These are phyloP conservation scores for Gypsophila paniculata DNA, from an alignment of 179 eudicot genomes.

Conservation along the genomic window DNA sequence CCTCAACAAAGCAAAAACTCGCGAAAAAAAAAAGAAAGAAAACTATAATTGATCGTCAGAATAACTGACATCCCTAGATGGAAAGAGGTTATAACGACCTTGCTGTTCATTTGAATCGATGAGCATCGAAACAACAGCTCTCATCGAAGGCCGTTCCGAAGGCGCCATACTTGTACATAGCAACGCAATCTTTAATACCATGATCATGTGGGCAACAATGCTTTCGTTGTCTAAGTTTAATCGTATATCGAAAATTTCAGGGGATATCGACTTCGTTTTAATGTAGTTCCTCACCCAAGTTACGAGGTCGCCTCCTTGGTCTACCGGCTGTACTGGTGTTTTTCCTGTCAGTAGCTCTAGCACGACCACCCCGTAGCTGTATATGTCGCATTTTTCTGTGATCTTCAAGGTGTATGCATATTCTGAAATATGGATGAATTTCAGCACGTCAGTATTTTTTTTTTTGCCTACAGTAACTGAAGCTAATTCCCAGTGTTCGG, in stretches of 20 bases:
- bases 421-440: conserved; percentile 24
- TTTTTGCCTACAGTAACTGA: conserved; percentile 3
- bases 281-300: conserved; percentile 36
- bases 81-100: conserved; percentile 43
- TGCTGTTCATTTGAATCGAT: conserved; percentile 35
- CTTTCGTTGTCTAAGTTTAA: conserved; percentile 31
- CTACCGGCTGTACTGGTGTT: conserved; percentile 41
- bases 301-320: conserved; percentile 39
- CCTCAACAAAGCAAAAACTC: background rate
- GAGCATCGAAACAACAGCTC: conserved; percentile 43
- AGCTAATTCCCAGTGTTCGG: background rate
- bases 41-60: conserved; percentile 24
- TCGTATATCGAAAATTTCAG: conserved; percentile 34
- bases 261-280: conserved; percentile 20
- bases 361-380: conserved; percentile 47
- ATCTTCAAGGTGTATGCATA: conserved; percentile 51
- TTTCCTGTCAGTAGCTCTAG: conserved; percentile 43
- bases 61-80: conserved; percentile 29
- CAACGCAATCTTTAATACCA: conserved; percentile 40
- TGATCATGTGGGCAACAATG: conserved; percentile 35
- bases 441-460: conserved; percentile 2
- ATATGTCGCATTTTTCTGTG: conserved; percentile 44
- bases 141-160: conserved; percentile 41
- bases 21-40: background rate
- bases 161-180: conserved; percentile 38